Percentiles rank a stretch among this genome's conserved stretches.
These are phyloP conservation scores for Iberis amara DNA, from an alignment of 441 rosid genomes.

Conservation along the genomic window DNA sequence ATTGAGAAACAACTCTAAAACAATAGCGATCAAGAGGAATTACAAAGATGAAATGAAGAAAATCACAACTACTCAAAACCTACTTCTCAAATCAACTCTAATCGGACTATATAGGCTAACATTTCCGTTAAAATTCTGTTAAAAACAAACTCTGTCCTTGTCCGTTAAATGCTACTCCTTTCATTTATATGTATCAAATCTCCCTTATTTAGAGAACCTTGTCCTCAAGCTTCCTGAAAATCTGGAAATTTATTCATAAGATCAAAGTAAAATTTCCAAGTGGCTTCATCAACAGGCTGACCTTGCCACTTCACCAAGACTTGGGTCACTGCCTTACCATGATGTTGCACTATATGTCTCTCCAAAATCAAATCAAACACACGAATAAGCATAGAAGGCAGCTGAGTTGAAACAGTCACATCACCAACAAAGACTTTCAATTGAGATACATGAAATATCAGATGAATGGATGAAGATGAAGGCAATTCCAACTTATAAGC, in stretches of 20 bases:
- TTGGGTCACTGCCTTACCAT: not conserved
- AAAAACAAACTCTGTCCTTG: too few species aligned
- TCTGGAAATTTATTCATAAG: not conserved
- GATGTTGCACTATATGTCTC: not conserved
- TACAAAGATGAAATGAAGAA: too few species aligned
- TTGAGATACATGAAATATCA: not conserved
- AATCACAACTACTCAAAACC: too few species aligned
- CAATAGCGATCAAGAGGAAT: too few species aligned
- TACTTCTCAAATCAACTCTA: too few species aligned
- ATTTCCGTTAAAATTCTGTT: too few species aligned
- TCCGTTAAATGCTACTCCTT: too few species aligned
- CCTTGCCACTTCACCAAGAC: not conserved
- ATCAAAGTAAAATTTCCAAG: not conserved
- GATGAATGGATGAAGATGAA: not conserved
- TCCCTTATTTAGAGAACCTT: not conserved
- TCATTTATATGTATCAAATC: not conserved
- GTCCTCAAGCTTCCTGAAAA: not conserved
- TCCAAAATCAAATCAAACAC: not conserved
- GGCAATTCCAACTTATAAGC: not conserved
- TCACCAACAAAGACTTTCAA: not conserved
- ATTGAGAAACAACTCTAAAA: too few species aligned
- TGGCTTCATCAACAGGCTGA: not conserved
- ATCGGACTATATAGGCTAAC: too few species aligned
- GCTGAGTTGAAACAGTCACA: not conserved
- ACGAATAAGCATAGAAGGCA: not conserved